A percentile compares a stretch with the other conserved stretches of the same genome.
phyloP scores from a whole-genome alignment of 345 rosid genomes.

The Euphorbia pulcherrima region DNA sequence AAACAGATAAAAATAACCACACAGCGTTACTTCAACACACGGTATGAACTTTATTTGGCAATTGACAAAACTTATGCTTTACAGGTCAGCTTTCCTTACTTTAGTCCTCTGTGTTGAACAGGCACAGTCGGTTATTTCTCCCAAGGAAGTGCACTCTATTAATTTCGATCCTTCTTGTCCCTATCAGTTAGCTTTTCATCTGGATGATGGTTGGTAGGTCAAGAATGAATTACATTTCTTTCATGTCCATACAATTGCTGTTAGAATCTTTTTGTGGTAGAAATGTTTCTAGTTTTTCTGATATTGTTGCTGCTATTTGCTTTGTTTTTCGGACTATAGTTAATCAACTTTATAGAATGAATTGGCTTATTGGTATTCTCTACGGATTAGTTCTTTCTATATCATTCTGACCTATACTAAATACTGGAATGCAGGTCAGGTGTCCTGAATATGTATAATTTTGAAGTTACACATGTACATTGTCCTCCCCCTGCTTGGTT shows the following conservation, averaged over 20 bases:
- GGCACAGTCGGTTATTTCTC: conserved; percentile 79
- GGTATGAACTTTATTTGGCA: not conserved
- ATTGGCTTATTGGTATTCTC: not conserved
- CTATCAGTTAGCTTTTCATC: conserved; percentile 85
- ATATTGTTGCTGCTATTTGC: not conserved
- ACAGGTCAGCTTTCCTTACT: not conserved
- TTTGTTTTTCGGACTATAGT: not conserved
- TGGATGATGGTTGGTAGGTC: conserved; percentile 89
- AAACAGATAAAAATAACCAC: not conserved
- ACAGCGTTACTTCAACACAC: not conserved
- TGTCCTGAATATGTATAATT: conserved; percentile 60
- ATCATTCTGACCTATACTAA: not conserved
- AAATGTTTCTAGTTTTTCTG: not conserved
- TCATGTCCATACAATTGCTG: not conserved
- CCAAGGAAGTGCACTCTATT: conserved; percentile 80
- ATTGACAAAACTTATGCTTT: not conserved
- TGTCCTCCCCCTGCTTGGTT: conserved; percentile 98
- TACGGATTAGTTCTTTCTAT: not conserved
- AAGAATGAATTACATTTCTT: not conserved
- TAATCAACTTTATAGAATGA: not conserved
- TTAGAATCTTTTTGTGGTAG: not conserved
- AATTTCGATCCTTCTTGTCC: conserved; percentile 76
- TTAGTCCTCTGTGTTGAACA: conserved; percentile 26
- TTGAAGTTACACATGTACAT: conserved; percentile 76
- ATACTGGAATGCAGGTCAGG: conserved; percentile 67